Evolutionary conservation across 1,284 basidiomycete species (phyloP), one percentile per base, ranked within the genome.

Genomic region (Rhodofomes roseus): DNA sequence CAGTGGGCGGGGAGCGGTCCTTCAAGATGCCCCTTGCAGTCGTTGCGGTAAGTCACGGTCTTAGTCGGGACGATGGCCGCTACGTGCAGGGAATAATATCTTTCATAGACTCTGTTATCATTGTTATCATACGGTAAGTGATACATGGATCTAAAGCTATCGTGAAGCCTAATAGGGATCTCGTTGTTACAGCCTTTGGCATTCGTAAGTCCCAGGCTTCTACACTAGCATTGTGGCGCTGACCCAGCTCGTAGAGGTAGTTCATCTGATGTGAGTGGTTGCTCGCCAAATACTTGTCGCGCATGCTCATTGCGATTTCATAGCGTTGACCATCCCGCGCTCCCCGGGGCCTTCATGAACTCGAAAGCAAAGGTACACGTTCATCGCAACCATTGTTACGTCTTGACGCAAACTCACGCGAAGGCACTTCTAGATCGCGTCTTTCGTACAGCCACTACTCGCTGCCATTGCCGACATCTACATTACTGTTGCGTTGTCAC

Each of bases 391-490:
- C n/a, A n/a, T n/a, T n/a, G 43, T 4, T 46, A 1, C 25, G 9
- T 11, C 22, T 2, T 12, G 2, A 20, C 23, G 12, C 12, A 23
- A 8, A 18, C 16, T 16, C 25, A 25, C 27, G 46, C 16, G 16
- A 29, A 29, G 4, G 25, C 6, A 6, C 6, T 16, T 12, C 8
- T 31, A 57, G 55, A 57, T 34, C 14, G 41, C 55, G 2, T 43
- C 55, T 9, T 57, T 37, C n/a, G 12, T 57, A 4, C 55, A 57
- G n/a, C 55, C 41, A 16, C n/a, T 51, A 14, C 23, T 46, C 22
- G 43, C 55, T 22, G 43, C 43, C 11, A 39, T 57, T 20, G 43
- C 55, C 14, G 55, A 57, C 34, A 51, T 57, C 34, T 51, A 57
- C 25, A 57, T 57, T 23, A 57, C 44, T 37, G 20, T 51, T 18